Evolutionary conservation across 2,329 filamentous ascomycete genomes (phyloP).

Genomic region (Alternaria sp.): DNA sequence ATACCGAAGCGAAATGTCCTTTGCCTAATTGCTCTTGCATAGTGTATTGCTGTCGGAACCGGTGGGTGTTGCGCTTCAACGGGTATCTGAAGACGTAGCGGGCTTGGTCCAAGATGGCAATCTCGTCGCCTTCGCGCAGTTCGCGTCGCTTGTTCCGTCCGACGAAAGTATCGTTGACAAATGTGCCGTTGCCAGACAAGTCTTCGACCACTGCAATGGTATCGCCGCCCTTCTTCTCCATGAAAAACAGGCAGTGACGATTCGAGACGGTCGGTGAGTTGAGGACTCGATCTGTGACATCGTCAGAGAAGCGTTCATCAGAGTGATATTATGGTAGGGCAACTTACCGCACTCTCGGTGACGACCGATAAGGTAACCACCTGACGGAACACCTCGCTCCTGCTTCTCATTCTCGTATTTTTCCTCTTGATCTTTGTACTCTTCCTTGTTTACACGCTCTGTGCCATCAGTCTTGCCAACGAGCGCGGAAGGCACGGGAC

Average conservation of each 20-base stretch:
- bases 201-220: conserved; percentile 83
- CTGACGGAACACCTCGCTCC: conserved; percentile 67
- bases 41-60: conserved; percentile 86
- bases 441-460: conserved; percentile 58
- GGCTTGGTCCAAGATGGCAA: conserved; percentile 84
- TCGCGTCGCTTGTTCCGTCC: conserved; percentile 92
- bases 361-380: conserved; percentile 89
- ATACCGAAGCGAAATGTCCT: conserved; percentile 94
- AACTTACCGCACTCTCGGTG: conserved; percentile 91
- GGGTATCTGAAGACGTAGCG: conserved; percentile 95
- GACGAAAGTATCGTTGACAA: conserved; percentile 89
- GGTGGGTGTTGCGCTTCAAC: conserved; percentile 64
- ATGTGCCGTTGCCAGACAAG: conserved; percentile 94
- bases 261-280: conserved; percentile 87
- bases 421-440: conserved; percentile 70
- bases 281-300: conserved; percentile 71
- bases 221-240: conserved; percentile 66
- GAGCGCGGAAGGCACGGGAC: conserved; percentile 64
- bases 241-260: conserved; percentile 77
- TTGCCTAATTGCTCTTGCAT: conserved; percentile 88
- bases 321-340: neutral
- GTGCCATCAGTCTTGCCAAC: conserved; percentile 50
- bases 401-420: conserved; percentile 66
- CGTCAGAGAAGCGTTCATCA: conserved; percentile 21
- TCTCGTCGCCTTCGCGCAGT: conserved; percentile 88